A percentile compares a stretch with the other conserved stretches of the same genome.
These are phyloP conservation scores for Ustilago vetiveriae DNA, from an alignment of 1,284 basidiomycete genomes.

Conservation along the genomic window DNA sequence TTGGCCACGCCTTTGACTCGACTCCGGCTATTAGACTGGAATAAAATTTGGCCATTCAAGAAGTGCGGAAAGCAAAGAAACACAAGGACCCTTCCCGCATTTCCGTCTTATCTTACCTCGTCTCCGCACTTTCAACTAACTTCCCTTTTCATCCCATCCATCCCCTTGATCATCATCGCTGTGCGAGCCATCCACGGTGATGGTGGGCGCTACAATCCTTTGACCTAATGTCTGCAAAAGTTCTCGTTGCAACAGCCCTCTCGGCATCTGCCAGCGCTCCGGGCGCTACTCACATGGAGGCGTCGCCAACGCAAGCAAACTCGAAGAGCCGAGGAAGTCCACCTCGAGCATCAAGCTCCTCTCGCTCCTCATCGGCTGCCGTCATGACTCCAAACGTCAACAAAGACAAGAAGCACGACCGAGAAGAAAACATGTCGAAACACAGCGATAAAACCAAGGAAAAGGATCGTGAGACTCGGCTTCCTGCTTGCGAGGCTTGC, in stretches of 20 bases:
- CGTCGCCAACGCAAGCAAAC: slow-evolving; percentile 1
- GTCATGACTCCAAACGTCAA: not conserved
- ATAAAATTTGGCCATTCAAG: not conserved
- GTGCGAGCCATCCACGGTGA: not conserved
- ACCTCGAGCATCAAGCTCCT: not conserved
- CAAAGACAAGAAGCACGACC: slow-evolving; percentile 17
- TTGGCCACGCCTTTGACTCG: not conserved
- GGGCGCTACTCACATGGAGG: no score
- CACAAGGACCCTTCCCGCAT: slow-evolving; percentile 10
- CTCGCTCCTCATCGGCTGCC: slow-evolving; percentile 8
- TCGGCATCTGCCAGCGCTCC: slow-evolving; percentile 1
- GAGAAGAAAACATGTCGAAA: slow-evolving; percentile 11
- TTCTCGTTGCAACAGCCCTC: not conserved
- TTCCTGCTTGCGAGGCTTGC: slow-evolving; percentile 44
- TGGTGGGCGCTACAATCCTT: not conserved
- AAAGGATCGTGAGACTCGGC: slow-evolving; percentile 31
- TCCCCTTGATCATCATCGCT: no score
- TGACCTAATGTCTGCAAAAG: slow-evolving; percentile 14
- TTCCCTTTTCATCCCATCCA: no score
- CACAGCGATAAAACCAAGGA: slow-evolving; percentile 18
- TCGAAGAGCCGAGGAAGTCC: not conserved
- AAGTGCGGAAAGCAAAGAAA: not conserved
- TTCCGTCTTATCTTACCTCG: slow-evolving; percentile 2
- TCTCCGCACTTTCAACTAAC: not conserved
- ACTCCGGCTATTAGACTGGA: slow-evolving; percentile 27